Evolutionary conservation across 2,329 filamentous ascomycete species (phyloP), one percentile per base, ranked within the genome.

Genomic region (Fusarium tjaetaba): DNA sequence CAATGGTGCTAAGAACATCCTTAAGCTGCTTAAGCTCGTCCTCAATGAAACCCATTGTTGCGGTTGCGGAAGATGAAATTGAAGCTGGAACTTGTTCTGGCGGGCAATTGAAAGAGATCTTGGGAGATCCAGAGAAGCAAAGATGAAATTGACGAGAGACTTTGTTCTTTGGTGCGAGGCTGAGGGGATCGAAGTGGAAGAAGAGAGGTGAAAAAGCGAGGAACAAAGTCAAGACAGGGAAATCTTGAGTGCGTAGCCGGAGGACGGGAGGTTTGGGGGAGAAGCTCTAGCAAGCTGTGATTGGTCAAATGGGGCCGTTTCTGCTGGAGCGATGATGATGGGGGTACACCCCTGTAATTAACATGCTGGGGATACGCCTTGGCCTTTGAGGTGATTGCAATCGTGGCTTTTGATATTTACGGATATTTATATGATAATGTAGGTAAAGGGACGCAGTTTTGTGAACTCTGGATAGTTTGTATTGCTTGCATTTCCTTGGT

Each of bases 21-120:
- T 95, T 95, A 80, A 98, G 90, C 85, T 92, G 89, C 84, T 95
- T 91, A 81, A 97, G 90, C 82, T 95, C 91, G 81, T 96, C 93
- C 82, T 93, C 92, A 85, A 96, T 91, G 82, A 94, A 93, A 84
- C 94, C 93, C 95, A 98, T 98, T 88, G 84, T 88, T 85, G 83
- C 82, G 78, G 77, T 71, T 60, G 65, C 56, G 63, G 62, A 61
- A 65, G 60, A 38, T 62, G 52, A 68, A 70, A 73, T 71, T 76
- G 71, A 49, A 66, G 56, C 65, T 63, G 71, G 52, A 66, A 60
- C 61, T 63, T 63, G 61, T 64, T 61, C 61, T 63, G 65, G 65
- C 51, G 48, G 70, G 41, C 49, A 77, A 72, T 76, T 71, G 68
- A 65, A 42, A 36, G 48, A 42, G 66, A 70, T 59, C 45, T 43